Percentiles rank a stretch among this genome's conserved stretches.
phyloP scores from a whole-genome alignment of 148 eudicot genomes.

The Camellia japonica region DNA sequence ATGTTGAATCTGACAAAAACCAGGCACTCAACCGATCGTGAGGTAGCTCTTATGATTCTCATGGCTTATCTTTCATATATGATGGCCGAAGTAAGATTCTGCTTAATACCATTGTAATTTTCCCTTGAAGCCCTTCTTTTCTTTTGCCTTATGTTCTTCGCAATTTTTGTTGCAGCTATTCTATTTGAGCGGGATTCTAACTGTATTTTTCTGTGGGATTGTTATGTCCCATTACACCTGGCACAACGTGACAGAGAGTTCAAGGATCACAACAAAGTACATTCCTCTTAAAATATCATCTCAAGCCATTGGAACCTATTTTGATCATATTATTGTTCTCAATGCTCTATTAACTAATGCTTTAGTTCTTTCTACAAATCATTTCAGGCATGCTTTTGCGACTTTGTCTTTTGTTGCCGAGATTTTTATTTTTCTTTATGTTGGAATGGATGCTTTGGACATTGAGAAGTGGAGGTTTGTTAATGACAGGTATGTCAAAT shows the following conservation, averaged over 20 bases:
- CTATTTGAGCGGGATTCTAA: constrained; percentile 80
- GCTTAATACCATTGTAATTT: neutral
- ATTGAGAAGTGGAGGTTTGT: constrained; percentile 84
- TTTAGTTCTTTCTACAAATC: constrained; percentile 2
- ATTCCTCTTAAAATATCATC: constrained; percentile 14
- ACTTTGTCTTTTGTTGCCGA: constrained; percentile 83
- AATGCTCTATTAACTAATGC: neutral
- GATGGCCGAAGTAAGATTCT: constrained; percentile 67
- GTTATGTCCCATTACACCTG: constrained; percentile 95
- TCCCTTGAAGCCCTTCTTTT: neutral
- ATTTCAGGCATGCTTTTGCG: constrained; percentile 80
- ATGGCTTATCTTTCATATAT: constrained; percentile 89
- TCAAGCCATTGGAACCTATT: neutral
- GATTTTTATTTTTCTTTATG: constrained; percentile 72
- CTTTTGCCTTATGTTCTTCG: constrained; percentile 3
- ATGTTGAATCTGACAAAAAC: constrained; percentile 17
- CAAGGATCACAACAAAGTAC: constrained; percentile 84
- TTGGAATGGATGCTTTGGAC: constrained; percentile 94
- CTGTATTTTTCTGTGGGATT: constrained; percentile 89
- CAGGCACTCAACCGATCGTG: constrained; percentile 91
- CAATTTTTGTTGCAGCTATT: constrained; percentile 51
- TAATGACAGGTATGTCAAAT: constrained; percentile 48
- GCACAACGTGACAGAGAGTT: constrained; percentile 84
- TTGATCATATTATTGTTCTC: neutral
- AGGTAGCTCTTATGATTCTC: constrained; percentile 84